Evolutionary conservation across 208 protist genomes (phyloP).

Genomic region (Wallacemonas sp.): DNA sequence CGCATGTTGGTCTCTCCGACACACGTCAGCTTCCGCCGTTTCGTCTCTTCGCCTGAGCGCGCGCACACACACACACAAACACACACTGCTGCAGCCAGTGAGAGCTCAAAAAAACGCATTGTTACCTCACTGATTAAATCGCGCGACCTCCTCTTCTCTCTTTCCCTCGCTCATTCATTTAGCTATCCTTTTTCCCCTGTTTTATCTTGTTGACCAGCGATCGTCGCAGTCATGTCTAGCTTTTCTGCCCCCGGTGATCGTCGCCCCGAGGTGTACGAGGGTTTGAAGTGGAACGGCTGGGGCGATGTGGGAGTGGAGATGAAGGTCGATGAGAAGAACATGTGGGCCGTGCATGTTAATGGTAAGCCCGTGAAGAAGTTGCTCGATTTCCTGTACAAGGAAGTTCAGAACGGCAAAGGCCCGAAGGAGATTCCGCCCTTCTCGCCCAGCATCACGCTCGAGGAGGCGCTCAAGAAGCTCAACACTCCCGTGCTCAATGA

Average conservation of each 20-base stretch:
- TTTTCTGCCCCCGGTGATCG: background rate
- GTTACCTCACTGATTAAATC: background rate
- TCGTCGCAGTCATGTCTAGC: background rate
- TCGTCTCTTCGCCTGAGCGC: background rate
- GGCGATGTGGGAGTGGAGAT: slow-evolving; percentile 57
- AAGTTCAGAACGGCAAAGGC: slow-evolving; percentile 49
- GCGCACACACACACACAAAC: background rate
- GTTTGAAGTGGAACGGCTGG: slow-evolving; percentile 93
- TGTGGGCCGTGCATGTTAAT: slow-evolving; percentile 65
- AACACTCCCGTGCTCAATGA: slow-evolving; percentile 69
- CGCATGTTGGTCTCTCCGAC: background rate
- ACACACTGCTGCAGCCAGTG: background rate
- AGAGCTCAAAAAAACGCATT: background rate
- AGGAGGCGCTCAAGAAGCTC: slow-evolving; percentile 71
- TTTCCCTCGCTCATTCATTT: slow-evolving; percentile 6
- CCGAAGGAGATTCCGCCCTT: slow-evolving; percentile 42
- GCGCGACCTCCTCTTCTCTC: background rate
- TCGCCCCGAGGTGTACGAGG: slow-evolving; percentile 62
- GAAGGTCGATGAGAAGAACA: slow-evolving; percentile 58
- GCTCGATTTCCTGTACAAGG: slow-evolving; percentile 77
- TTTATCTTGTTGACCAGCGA: slow-evolving; percentile 9
- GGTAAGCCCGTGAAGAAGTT: slow-evolving; percentile 81
- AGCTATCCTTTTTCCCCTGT: slow-evolving; percentile 11
- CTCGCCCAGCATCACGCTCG: slow-evolving; percentile 65
- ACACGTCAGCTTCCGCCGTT: background rate